A percentile compares a stretch with the other conserved stretches of the same genome.
Conservation (phyloP, 108 stramenopile species). For the Skeletonema costatum region DNA sequence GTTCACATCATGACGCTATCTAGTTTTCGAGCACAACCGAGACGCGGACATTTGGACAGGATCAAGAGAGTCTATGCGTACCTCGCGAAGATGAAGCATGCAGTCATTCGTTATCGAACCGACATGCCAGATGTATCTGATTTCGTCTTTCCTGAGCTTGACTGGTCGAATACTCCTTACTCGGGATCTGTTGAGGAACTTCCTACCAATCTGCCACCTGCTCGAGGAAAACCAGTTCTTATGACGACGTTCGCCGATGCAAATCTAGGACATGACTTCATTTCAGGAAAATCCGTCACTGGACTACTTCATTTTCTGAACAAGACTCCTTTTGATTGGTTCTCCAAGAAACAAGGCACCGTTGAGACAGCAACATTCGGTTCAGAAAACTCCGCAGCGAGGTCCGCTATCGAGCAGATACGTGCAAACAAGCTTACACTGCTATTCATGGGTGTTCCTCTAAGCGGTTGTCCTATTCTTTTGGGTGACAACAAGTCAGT, state of each 20-base stretch:
- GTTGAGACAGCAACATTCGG: no score
- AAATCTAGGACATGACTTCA: constrained; percentile 18
- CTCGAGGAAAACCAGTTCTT: constrained; percentile 26
- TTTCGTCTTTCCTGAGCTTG: no score
- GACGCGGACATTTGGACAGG: constrained; percentile 38
- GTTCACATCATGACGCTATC: constrained; percentile 29
- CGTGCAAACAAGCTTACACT: not conserved
- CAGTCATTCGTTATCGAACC: no score
- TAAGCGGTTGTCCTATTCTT: no score
- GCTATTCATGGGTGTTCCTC: not conserved
- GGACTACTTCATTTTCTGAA: constrained; percentile 8
- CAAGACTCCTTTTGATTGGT: constrained; percentile 10
- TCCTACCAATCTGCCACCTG: not conserved
- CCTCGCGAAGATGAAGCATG: no score
- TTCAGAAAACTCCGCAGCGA: not conserved
- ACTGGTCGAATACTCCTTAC: no score
- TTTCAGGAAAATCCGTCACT: no score
- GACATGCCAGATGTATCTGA: no score
- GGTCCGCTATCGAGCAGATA: constrained; percentile 16
- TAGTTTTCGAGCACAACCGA: constrained; percentile 20
- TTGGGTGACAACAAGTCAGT: no score
- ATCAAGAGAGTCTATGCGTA: constrained; percentile 31
- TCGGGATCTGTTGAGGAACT: constrained; percentile 10
- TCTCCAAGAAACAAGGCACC: constrained; percentile 9
- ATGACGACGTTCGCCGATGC: constrained; percentile 33